Base-by-base conservation (phyloP, 148 eudicot species). In the Bassia scoparia region DNA sequence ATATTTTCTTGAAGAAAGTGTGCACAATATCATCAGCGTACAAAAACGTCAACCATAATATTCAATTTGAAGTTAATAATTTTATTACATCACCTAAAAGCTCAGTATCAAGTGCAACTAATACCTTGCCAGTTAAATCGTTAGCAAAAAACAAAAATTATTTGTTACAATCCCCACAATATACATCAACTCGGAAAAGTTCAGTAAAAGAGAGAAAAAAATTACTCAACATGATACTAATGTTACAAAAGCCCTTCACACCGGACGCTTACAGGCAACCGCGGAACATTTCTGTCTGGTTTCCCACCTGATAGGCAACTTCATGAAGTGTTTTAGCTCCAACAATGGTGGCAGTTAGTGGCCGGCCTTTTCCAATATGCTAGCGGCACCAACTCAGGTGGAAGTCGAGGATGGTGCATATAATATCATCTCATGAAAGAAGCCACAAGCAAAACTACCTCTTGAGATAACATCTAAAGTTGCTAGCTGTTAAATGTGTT, bases 281-380 rank as follows among this genome's bases (percentile, higher is more conserved):
- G 7, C 4, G 24, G 56, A 20, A 21, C 9, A 17, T 3, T 20
- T 33, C 53, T 49, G 65, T 33, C 31, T 60, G 1, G 23, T n/a
- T 66, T 72, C 46, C 34, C 72, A 26, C 52, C 58, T n/a, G 66
- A 71, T 13, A n/a, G 58, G 60, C 53, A 41, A 37, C 61, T 43
- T 8, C 12, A 41, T 7, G 13, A 41, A n/a, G n/a, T n/a, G n/a
- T n/a, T n/a, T n/a, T n/a, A n/a, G n/a, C n/a, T n/a, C n/a, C n/a
- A n/a, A n/a, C n/a, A n/a, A n/a, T n/a, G n/a, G 17, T 29, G 11
- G 67, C 23, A 62, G 34, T 26, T 2, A 62, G 24, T 62, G 67
- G 67, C 67, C n/a, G n/a, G n/a, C n/a, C n/a, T 33, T 34, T 17
- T 4, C 48, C 48, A 21, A 12, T 3, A 35, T 35, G 48, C 48